Conservation (phyloP, 164 flowering plant genomes). For the Macadamia integrifolia region DNA sequence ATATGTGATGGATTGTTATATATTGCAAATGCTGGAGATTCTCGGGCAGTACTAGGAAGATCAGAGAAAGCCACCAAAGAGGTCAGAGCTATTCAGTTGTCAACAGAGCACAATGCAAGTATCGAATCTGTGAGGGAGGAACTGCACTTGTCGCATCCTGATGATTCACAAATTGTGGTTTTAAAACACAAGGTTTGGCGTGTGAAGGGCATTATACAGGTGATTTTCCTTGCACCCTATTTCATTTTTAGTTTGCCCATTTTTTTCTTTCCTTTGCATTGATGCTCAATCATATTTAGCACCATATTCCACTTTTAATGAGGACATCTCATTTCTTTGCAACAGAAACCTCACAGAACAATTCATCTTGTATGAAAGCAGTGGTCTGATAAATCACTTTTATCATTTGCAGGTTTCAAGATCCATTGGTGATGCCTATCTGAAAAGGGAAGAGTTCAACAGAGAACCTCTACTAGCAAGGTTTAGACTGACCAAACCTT, state of each 20-base stretch:
- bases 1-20: conserved; percentile 63
- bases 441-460: conserved; percentile 78
- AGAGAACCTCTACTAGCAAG: conserved; percentile 62
- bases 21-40: conserved; percentile 89
- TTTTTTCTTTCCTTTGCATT: too few species aligned
- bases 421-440: conserved; percentile 91
- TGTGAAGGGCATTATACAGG: conserved; percentile 95
- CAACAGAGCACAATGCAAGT: conserved; percentile 86
- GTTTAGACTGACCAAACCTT: conserved; percentile 65
- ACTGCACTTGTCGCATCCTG: conserved; percentile 64
- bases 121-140: conserved; percentile 77
- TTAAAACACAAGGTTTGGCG: conserved; percentile 93
- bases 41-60: conserved; percentile 77
- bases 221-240: conserved; percentile 15
- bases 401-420: conserved; percentile 62
- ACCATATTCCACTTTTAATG: too few species aligned
- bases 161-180: conserved; percentile 90
- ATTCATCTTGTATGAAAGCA: too few species aligned
- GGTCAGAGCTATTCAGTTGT: conserved; percentile 68
- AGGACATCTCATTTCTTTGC: too few species aligned
- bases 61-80: conserved; percentile 36
- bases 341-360: too few species aligned
- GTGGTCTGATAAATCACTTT: too few species aligned
- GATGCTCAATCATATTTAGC: too few species aligned
- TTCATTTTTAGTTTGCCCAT: too few species aligned